Base-by-base conservation (phyloP, 108 stramenopile genomes). In the Cyclotella sp. region DNA sequence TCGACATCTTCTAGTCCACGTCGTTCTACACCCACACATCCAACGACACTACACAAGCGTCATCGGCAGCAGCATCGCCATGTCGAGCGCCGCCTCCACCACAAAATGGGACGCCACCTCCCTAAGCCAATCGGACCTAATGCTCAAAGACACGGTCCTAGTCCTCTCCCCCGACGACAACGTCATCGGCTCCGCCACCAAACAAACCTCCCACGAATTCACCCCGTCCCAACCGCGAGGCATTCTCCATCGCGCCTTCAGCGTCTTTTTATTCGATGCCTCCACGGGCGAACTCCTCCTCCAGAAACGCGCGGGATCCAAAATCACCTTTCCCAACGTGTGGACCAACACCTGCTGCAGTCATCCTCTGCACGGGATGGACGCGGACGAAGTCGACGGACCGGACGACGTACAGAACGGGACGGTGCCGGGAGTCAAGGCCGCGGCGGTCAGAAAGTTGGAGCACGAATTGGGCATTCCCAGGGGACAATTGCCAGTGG, bases 321-420 rank as follows among this genome's bases (percentile, higher is more conserved):
- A 99, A 82, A 98, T 99, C 73, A 99, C 99, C 9, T 99, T 99
- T 82, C 98, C 99, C 15, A 93, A 93, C 81, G 95, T 98, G 4
- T 99, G 99, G 99, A 99, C 99, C 52, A 99, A 99, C 81, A 99
- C 99, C 21, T 99, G 99, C 72, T 99, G 99, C 75, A 91, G 89
- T 10, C 99, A 99, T 83, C 99, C 98, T 0, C 79, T 99, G 58
- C 89, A 93, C 71, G 96, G 96, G 30, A 93, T 96, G 93, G 83
- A 89, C 26, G 86, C 88, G 0, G 60, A 70, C 53, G 96, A 96
- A 71, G 92, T 94, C 7, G 96, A 96, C 62, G 63, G 42, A 7
- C 89, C 86, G 8, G 79, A 85, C 24, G 92, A 80, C 58, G 83
- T 86, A 3, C 81, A 88, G 21, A 60, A 73, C 21, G 96, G 94